Evolutionary conservation across 495 filamentous ascomycete genomes (phyloP).

Genomic region (Trichoderma parareesei): DNA sequence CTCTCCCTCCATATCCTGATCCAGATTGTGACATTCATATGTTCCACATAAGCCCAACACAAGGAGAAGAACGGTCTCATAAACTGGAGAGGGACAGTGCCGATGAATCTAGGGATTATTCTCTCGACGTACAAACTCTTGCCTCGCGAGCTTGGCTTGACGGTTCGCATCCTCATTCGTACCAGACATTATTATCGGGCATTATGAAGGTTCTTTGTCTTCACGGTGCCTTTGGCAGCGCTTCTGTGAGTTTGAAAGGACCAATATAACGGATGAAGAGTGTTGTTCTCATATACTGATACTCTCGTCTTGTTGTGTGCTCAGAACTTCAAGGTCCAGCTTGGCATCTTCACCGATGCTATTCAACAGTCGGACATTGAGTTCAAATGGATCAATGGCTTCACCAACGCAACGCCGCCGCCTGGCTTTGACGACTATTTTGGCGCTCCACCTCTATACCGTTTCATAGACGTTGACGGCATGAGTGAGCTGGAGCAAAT

Average conservation of each 20-base stretch:
- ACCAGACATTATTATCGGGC: not conserved
- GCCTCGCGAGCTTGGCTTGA: not conserved
- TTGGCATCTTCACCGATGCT: constrained; percentile 27
- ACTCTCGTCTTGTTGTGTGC: not conserved
- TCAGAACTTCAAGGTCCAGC: constrained; percentile 46
- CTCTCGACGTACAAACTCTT: not conserved
- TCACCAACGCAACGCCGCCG: constrained; percentile 38
- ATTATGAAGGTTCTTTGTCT: constrained; percentile 37
- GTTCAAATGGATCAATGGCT: constrained; percentile 39
- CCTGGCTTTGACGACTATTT: constrained; percentile 46
- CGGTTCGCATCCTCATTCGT: not conserved
- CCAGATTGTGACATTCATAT: too few relatives aligned
- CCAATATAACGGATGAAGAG: not conserved
- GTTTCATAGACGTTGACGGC: constrained; percentile 41
- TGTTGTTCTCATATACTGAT: constrained; percentile 16
- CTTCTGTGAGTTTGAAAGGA: constrained; percentile 34
- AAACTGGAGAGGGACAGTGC: too few relatives aligned
- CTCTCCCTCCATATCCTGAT: too few relatives aligned
- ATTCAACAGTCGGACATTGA: constrained; percentile 40
- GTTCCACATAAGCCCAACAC: too few relatives aligned
- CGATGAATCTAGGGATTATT: not conserved
- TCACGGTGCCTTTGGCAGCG: constrained; percentile 42
- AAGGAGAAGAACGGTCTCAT: too few relatives aligned
- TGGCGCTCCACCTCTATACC: constrained; percentile 40
- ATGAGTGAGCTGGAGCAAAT: constrained; percentile 36